phyloP scores from a whole-genome alignment of 352 stramenopile species.

The Phytopythium aichiense region DNA sequence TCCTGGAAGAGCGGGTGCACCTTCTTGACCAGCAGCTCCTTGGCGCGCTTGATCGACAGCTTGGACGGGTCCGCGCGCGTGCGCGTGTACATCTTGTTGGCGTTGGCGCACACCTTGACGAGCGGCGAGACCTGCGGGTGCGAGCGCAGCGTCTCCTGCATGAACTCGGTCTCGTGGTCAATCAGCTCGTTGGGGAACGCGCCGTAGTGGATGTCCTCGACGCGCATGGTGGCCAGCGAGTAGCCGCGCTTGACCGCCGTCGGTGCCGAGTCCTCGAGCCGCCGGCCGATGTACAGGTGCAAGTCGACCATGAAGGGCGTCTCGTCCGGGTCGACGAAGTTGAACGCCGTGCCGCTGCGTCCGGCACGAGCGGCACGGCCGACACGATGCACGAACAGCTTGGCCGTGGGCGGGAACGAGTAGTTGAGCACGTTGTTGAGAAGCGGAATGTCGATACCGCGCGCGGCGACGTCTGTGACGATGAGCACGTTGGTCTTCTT shows the following conservation, averaged over 20 bases:
- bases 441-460: slow-evolving; percentile 94
- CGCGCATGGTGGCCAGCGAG: slow-evolving; percentile 91
- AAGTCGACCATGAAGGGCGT: slow-evolving; percentile 99
- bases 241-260: slow-evolving; percentile 68
- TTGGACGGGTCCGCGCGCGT: slow-evolving; percentile 95
- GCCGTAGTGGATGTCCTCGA: slow-evolving; percentile 97
- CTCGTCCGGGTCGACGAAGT: slow-evolving; percentile 97
- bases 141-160: slow-evolving; percentile 86
- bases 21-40: slow-evolving; percentile 90
- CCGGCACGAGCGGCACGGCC: slow-evolving; percentile 95
- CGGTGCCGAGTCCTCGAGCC: slow-evolving; percentile 70
- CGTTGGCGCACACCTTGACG: slow-evolving; percentile 93
- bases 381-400: slow-evolving; percentile 96
- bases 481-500: slow-evolving; percentile 91
- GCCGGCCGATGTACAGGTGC: slow-evolving; percentile 93
- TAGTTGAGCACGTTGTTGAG: slow-evolving; percentile 98
- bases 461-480: slow-evolving; percentile 93
- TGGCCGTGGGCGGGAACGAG: slow-evolving; percentile 91
- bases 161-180: slow-evolving; percentile 95
- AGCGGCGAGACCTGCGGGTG: slow-evolving; percentile 71
- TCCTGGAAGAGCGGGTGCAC: slow-evolving; percentile 91
- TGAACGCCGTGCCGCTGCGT: slow-evolving; percentile 93
- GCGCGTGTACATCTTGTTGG: slow-evolving; percentile 97
- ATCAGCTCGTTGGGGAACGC: slow-evolving; percentile 95
- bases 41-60: slow-evolving; percentile 92